Evolutionary conservation across 257 asterid genomes (phyloP), one percentile per base, ranked within the genome.

Genomic region (Solanum sitiens): DNA sequence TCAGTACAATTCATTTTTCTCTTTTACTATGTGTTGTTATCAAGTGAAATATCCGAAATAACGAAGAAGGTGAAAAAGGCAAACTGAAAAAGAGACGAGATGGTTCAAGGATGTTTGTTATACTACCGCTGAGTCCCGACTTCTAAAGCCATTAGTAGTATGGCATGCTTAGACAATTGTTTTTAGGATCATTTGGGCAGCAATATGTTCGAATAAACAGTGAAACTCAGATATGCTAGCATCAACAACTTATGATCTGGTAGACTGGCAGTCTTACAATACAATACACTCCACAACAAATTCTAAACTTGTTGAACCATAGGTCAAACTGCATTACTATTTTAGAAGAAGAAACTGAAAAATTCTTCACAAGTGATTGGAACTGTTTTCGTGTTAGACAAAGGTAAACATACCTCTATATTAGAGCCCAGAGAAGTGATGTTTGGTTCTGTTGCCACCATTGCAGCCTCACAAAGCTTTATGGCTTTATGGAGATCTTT

Each of bases 401-500:
- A 11, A 15, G 32, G 53, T 37, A 4, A 79, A 14, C 50, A 82
- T 92, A 95, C 98, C 98, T 95, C 98, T 89, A 94, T 61, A 88
- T 91, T 91, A 15, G 92, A 88, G 11, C 98, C 94, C 39, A 93
- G 95, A 86, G 95, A 95, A 76, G 94, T 84, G 42, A 94, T 95
- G 73, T 89, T 89, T 44, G 97, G 98, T 89, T 94, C 97, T 75
- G 95, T 91, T 87, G 91, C 94, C 75, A 95, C 89, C 92, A 95
- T 94, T 87, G 98, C 96, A 70, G 86, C 95, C 93, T 95, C 98
- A 88, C 98, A 95, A 80, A 94, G 98, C 88, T 95, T 95, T 89
- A 95, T 91, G 65, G 98, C 95, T 90, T 92, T 94, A 87, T 95
- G 98, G 44, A 95, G 87, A 89, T 95, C 96, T 93, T 92, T 95